phyloP scores from a whole-genome alignment of 2,329 filamentous ascomycete genomes.

The Fusarium sulawesiense region DNA sequence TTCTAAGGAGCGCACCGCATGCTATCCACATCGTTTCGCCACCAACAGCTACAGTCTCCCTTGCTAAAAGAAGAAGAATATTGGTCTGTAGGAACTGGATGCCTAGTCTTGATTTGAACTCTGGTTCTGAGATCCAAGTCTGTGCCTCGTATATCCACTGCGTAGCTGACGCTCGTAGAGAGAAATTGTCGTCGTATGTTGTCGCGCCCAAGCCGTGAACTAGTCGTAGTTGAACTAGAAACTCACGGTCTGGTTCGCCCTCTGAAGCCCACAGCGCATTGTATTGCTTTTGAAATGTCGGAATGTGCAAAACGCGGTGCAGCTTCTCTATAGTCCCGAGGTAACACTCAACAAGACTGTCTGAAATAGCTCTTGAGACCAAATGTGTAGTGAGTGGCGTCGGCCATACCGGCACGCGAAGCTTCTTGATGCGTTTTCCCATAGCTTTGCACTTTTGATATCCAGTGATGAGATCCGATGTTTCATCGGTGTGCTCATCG shows the following conservation, averaged over 20 bases:
- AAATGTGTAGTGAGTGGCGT: constrained; percentile 55
- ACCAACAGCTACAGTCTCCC: constrained; percentile 53
- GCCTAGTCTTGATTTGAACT: constrained; percentile 63
- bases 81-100: constrained; percentile 63
- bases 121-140: constrained; percentile 64
- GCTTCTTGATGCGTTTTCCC: constrained; percentile 63
- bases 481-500: constrained; percentile 54
- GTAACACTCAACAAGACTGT: constrained; percentile 62
- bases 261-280: constrained; percentile 60
- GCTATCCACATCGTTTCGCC: constrained; percentile 62
- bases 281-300: constrained; percentile 61
- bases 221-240: constrained; percentile 68
- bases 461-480: constrained; percentile 49
- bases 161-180: constrained; percentile 60
- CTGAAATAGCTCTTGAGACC: constrained; percentile 58
- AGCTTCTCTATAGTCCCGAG: constrained; percentile 60
- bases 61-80: constrained; percentile 58
- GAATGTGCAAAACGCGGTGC: constrained; percentile 64
- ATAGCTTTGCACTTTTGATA: constrained; percentile 65
- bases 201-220: constrained; percentile 67
- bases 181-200: constrained; percentile 62
- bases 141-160: constrained; percentile 69
- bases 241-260: constrained; percentile 52
- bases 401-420: constrained; percentile 61
- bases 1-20: constrained; percentile 57